Conservation (phyloP, 805 yeast genomes). For the Wickerhamiella australiensis region DNA sequence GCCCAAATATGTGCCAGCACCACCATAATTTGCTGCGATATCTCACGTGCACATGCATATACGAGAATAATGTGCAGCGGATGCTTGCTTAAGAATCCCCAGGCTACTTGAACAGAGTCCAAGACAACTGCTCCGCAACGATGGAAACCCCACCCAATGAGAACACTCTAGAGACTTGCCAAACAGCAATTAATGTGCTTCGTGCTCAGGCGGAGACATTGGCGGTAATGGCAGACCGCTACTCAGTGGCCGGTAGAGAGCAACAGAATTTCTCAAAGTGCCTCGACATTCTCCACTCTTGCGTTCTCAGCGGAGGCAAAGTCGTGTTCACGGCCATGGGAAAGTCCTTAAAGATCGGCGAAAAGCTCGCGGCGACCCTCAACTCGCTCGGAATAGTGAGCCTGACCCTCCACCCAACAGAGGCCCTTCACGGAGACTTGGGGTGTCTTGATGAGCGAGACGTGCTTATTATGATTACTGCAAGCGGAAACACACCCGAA, state of each 20-base stretch:
- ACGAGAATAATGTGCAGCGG: too few relatives aligned
- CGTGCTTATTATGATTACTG: conserved; percentile 56
- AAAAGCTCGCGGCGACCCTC: conserved; percentile 68
- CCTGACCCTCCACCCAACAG: conserved; percentile 63
- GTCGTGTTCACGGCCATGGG: conserved; percentile 75
- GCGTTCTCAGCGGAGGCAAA: conserved; percentile 46
- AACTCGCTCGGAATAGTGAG: conserved; percentile 67
- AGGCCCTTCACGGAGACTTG: conserved; percentile 83
- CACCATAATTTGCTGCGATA: too few relatives aligned
- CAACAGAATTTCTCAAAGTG: conserved; percentile 25
- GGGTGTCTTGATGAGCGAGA: conserved; percentile 50
- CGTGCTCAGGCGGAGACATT: conserved; percentile 31
- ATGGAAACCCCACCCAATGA: conserved; percentile 12
- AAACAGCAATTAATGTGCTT: conserved; percentile 28
- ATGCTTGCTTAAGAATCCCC: not conserved
- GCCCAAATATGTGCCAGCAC: too few relatives aligned
- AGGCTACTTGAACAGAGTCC: not conserved
- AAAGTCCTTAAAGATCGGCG: conserved; percentile 67
- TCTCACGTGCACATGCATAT: conserved; percentile 3
- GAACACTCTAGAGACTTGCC: conserved; percentile 15
- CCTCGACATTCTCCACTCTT: conserved; percentile 29
- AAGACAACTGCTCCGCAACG: not conserved
- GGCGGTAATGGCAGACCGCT: conserved; percentile 24
- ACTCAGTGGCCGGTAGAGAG: conserved; percentile 18
- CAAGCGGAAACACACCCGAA: conserved; percentile 79